phyloP scores from a whole-genome alignment of 257 asterid genomes.

The Salvia splendens region DNA sequence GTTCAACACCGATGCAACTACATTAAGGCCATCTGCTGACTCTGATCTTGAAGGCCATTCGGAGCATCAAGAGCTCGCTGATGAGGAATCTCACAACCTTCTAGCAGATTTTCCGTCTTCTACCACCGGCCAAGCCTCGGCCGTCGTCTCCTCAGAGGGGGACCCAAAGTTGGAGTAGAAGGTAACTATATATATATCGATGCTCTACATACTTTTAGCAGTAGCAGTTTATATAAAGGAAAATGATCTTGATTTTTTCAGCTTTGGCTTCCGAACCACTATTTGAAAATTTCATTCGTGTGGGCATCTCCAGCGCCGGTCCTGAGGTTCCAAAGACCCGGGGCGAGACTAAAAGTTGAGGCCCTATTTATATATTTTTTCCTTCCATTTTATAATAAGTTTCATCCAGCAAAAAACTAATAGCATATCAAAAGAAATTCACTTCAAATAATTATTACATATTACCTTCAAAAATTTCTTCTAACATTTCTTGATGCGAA shows the following conservation, averaged over 20 bases:
- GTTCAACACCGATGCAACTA: slow-evolving; percentile 36
- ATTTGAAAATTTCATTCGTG: not conserved
- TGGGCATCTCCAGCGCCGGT: too few species aligned
- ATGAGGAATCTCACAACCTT: slow-evolving; percentile 45
- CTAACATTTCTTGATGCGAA: too few species aligned
- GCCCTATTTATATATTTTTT: too few species aligned
- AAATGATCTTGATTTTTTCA: not conserved
- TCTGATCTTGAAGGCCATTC: slow-evolving; percentile 39
- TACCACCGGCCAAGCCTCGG: slow-evolving; percentile 15
- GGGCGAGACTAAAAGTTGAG: too few species aligned
- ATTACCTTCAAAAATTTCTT: too few species aligned
- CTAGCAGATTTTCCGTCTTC: slow-evolving; percentile 32
- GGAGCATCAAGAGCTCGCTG: slow-evolving; percentile 25
- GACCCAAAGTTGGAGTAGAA: slow-evolving; percentile 39
- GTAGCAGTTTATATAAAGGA: not conserved
- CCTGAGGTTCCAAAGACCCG: too few species aligned
- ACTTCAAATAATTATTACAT: too few species aligned
- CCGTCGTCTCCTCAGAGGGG: slow-evolving; percentile 19
- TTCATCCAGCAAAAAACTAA: too few species aligned
- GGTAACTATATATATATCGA: not conserved
- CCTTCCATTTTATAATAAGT: too few species aligned
- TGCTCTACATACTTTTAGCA: not conserved
- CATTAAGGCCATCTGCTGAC: slow-evolving; percentile 4
- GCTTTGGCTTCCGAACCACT: not conserved
- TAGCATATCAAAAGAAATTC: too few species aligned